A percentile compares a stretch with the other conserved stretches of the same genome.
Conservation (phyloP, 768 basidiomycete species). For the Steccherinum ochraceum region DNA sequence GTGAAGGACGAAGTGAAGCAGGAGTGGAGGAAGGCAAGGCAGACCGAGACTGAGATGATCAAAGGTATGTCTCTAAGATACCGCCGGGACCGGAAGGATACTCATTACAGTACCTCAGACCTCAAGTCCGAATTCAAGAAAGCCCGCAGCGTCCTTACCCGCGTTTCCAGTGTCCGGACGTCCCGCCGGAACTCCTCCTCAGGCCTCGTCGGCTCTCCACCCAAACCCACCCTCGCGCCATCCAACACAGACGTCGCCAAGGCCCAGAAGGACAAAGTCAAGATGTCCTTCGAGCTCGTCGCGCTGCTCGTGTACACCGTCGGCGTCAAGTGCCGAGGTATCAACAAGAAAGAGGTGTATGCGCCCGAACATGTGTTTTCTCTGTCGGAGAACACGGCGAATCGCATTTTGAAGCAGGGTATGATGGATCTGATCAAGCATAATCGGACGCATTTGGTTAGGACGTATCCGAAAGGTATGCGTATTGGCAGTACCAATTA, state of each 20-base stretch:
- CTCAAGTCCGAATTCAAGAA: slow-evolving; percentile 34
- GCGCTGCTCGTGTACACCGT: slow-evolving; percentile 88
- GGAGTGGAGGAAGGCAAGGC: slow-evolving; percentile 23
- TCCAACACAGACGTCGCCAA: slow-evolving; percentile 1
- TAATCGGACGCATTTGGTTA: slow-evolving; percentile 71
- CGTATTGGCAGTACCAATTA: slow-evolving; percentile 83
- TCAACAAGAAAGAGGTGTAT: slow-evolving; percentile 83
- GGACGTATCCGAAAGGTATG: slow-evolving; percentile 83
- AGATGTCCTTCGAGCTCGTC: slow-evolving; percentile 72
- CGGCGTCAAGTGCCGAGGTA: slow-evolving; percentile 89
- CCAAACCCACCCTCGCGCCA: not conserved
- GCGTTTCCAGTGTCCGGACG: slow-evolving; percentile 21
- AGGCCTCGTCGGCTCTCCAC: slow-evolving; percentile 6
- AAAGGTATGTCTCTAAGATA: slow-evolving; percentile 21
- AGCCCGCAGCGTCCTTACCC: slow-evolving; percentile 35
- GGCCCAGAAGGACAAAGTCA: slow-evolving; percentile 34
- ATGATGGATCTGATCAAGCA: slow-evolving; percentile 80
- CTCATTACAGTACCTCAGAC: slow-evolving; percentile 19
- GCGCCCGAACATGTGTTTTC: slow-evolving; percentile 89
- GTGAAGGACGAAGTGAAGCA: slow-evolving; percentile 18
- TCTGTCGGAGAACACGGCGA: slow-evolving; percentile 77
- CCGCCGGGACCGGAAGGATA: not conserved
- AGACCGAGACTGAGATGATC: slow-evolving; percentile 28
- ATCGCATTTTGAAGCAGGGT: slow-evolving; percentile 64
- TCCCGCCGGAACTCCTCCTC: slow-evolving; percentile 11